A percentile compares a stretch with the other conserved stretches of the same genome.
Conservation (phyloP, 2,329 filamentous ascomycete species). For the Hypoxylon sp. region DNA sequence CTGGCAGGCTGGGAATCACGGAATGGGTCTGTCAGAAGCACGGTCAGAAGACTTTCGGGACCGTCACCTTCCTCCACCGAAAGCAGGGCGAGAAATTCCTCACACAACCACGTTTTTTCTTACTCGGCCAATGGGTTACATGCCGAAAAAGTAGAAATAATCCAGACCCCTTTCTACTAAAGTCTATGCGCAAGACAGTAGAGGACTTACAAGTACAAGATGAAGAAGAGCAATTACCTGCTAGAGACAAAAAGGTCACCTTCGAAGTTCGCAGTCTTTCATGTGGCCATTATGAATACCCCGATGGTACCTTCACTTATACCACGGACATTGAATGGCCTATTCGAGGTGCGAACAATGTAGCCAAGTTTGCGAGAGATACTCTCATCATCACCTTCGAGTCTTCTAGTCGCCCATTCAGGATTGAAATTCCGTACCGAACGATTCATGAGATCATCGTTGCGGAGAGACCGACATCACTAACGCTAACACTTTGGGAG, state of each 20-base stretch:
- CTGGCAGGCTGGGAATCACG: conserved; percentile 56
- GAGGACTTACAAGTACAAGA: conserved; percentile 50
- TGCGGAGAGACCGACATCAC: conserved; percentile 54
- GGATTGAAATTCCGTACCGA: conserved; percentile 65
- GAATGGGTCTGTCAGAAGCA: conserved; percentile 63
- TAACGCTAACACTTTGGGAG: conserved; percentile 67
- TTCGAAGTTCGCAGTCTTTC: conserved; percentile 52
- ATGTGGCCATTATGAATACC: conserved; percentile 66
- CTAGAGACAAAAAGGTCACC: conserved; percentile 38
- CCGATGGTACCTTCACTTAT: conserved; percentile 58
- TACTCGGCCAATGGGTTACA: conserved; percentile 52
- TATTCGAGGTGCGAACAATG: conserved; percentile 56
- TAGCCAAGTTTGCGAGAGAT: conserved; percentile 61
- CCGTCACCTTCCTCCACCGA: conserved; percentile 60
- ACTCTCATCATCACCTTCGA: conserved; percentile 59
- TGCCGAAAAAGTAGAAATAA: conserved; percentile 57
- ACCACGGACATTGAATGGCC: conserved; percentile 60
- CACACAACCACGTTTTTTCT: conserved; percentile 47
- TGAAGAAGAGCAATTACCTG: conserved; percentile 43
- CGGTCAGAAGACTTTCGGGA: conserved; percentile 54
- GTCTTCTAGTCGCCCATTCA: conserved; percentile 38
- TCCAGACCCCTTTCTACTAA: conserved; percentile 56
- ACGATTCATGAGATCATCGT: conserved; percentile 64
- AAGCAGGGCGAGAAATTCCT: conserved; percentile 60
- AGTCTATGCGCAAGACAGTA: conserved; percentile 54